Evolutionary conservation across 2,329 filamentous ascomycete species (phyloP).

Genomic region (Allantophomopsis cytisporea): DNA sequence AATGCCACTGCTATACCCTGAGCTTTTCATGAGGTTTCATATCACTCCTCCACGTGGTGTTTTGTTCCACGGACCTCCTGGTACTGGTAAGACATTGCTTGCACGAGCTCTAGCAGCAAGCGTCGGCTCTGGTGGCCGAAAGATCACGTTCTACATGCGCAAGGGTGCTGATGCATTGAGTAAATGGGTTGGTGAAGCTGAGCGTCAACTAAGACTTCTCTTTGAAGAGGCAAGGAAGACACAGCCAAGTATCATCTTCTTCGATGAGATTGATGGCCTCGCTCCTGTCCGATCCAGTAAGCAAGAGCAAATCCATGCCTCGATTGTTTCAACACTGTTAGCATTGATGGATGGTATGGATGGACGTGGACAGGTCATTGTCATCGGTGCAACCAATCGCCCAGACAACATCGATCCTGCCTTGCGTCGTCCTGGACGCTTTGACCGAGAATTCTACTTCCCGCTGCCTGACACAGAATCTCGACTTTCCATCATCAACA

Average conservation of each 20-base stretch:
- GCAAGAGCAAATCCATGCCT: conserved; percentile 96
- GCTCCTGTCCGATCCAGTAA: conserved; percentile 95
- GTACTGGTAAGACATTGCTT: conserved; percentile 90
- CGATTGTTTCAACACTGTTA: conserved; percentile 88
- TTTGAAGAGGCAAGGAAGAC: conserved; percentile 94
- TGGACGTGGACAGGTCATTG: conserved; percentile 92
- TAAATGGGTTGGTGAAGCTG: conserved; percentile 98
- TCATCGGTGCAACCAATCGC: conserved; percentile 96
- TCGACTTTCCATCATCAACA: conserved; percentile 78
- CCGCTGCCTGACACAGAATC: conserved; percentile 73
- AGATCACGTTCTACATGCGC: conserved; percentile 98
- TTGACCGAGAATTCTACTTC: conserved; percentile 97
- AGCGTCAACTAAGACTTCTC: conserved; percentile 81
- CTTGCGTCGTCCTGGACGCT: conserved; percentile 83
- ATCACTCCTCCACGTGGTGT: conserved; percentile 92
- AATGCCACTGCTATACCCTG: conserved; percentile 83
- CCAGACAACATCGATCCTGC: conserved; percentile 95
- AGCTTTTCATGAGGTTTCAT: conserved; percentile 82
- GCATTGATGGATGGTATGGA: conserved; percentile 98
- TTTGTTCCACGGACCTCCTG: conserved; percentile 90
- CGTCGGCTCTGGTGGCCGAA: conserved; percentile 75
- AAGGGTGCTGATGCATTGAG: conserved; percentile 95
- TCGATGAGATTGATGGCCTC: conserved; percentile 95
- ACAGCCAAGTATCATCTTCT: conserved; percentile 98
- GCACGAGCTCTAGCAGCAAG: conserved; percentile 87